Conservation (phyloP, 2,329 filamentous ascomycete genomes). For the Dothistroma pini region DNA sequence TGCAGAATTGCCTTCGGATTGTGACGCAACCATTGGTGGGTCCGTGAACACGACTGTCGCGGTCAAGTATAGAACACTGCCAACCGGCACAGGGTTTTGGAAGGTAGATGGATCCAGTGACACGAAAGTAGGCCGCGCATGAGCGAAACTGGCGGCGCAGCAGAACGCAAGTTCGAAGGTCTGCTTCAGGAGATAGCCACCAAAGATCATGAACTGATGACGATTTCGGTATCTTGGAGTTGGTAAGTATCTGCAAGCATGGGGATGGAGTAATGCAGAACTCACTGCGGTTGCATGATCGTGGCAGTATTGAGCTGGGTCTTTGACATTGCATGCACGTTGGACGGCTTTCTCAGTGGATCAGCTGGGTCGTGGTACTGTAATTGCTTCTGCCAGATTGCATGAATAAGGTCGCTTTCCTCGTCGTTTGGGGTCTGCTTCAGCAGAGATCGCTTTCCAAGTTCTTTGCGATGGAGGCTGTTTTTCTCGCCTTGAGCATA, state of each 20-base stretch:
- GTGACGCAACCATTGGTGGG: slow-evolving; percentile 47
- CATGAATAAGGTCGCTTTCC: slow-evolving; percentile 68
- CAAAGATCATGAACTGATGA: slow-evolving; percentile 76
- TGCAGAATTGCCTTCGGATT: slow-evolving; percentile 32
- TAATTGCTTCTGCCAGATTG: slow-evolving; percentile 67
- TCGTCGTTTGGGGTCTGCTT: slow-evolving; percentile 66
- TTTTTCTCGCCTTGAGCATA: slow-evolving; percentile 63
- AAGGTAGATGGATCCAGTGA: slow-evolving; percentile 71
- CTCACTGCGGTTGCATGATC: slow-evolving; percentile 68
- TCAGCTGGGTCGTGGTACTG: slow-evolving; percentile 61
- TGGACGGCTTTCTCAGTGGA: slow-evolving; percentile 51
- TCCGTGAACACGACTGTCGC: slow-evolving; percentile 71
- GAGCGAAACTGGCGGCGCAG: slow-evolving; percentile 67
- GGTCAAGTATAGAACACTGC: slow-evolving; percentile 69
- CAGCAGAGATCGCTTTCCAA: slow-evolving; percentile 57
- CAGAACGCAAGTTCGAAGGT: slow-evolving; percentile 75
- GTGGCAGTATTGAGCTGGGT: slow-evolving; percentile 62
- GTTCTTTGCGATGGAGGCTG: slow-evolving; percentile 63
- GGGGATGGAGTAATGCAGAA: slow-evolving; percentile 25
- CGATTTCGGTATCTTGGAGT: slow-evolving; percentile 16
- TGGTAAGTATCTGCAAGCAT: neutral
- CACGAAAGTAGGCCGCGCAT: slow-evolving; percentile 66
- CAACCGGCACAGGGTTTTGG: slow-evolving; percentile 70
- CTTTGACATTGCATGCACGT: slow-evolving; percentile 60
- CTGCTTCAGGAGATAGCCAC: slow-evolving; percentile 69